Conservation (phyloP, 176 grass and related monocot species). For the Oropetium thomaeum region DNA sequence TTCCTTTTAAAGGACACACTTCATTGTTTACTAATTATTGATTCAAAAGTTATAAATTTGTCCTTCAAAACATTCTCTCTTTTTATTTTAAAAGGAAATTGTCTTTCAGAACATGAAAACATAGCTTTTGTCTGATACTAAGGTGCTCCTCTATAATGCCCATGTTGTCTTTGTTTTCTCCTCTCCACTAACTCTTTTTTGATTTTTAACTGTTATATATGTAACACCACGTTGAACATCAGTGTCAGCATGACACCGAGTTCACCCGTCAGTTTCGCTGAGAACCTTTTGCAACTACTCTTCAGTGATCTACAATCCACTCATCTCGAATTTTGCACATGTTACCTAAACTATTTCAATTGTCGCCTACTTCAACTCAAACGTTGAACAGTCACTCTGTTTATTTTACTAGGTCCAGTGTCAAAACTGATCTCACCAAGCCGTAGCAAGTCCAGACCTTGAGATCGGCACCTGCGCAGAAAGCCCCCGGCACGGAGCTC, state of each 20-base stretch:
- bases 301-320: neutral
- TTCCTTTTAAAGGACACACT: conserved; percentile 28
- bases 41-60: conserved; percentile 3
- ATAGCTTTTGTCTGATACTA: conserved; percentile 4
- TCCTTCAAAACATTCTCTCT: neutral
- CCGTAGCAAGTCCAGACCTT: conserved; percentile 48
- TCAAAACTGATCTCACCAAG: conserved; percentile 1
- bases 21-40: conserved; percentile 3
- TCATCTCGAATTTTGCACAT: neutral
- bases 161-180: neutral
- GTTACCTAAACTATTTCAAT: neutral
- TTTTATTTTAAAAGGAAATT: neutral
- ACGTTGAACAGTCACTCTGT: neutral
- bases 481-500: conserved; percentile 65
- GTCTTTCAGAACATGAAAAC: neutral
- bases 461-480: conserved; percentile 84
- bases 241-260: conserved; percentile 3
- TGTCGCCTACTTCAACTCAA: neutral
- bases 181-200: neutral
- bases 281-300: neutral
- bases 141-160: neutral
- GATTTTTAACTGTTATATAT: neutral
- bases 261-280: neutral
- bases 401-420: neutral
- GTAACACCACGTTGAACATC: neutral